phyloP scores from a whole-genome alignment of 192 early-diverging fungal species.

The Endogone sp. region DNA sequence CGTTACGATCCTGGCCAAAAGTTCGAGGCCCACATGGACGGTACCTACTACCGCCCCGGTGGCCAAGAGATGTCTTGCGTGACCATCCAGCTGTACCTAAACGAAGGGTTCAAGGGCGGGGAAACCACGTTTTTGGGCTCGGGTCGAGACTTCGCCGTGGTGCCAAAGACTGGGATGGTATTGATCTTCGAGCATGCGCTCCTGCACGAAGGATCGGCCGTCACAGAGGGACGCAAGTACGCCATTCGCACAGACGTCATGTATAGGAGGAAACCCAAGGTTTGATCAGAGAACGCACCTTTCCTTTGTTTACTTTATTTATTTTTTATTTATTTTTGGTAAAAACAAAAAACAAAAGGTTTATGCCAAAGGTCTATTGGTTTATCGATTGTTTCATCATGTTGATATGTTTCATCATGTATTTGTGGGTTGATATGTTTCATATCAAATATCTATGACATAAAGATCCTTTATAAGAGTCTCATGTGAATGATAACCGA shows the following conservation, averaged over 20 bases:
- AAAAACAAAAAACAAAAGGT: no score
- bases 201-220: conserved; percentile 37
- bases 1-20: conserved; percentile 28
- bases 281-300: no score
- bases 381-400: no score
- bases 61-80: conserved; percentile 28
- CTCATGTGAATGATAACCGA: no score
- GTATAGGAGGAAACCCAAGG: conserved; percentile 21
- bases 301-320: no score
- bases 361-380: no score
- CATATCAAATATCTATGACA: no score
- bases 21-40: conserved; percentile 35
- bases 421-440: no score
- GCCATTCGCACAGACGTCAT: conserved; percentile 41
- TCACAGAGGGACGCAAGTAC: conserved; percentile 39
- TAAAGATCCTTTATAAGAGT: no score
- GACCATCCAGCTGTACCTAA: conserved; percentile 43
- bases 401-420: no score
- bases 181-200: conserved; percentile 16
- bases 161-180: conserved; percentile 8
- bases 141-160: conserved; percentile 6
- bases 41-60: conserved; percentile 14
- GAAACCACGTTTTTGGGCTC: conserved; percentile 33
- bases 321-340: no score
- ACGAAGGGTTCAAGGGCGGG: conserved; percentile 41